Base-by-base conservation (phyloP, 805 yeast species). In the Cyberlindnera galapagoensis region DNA sequence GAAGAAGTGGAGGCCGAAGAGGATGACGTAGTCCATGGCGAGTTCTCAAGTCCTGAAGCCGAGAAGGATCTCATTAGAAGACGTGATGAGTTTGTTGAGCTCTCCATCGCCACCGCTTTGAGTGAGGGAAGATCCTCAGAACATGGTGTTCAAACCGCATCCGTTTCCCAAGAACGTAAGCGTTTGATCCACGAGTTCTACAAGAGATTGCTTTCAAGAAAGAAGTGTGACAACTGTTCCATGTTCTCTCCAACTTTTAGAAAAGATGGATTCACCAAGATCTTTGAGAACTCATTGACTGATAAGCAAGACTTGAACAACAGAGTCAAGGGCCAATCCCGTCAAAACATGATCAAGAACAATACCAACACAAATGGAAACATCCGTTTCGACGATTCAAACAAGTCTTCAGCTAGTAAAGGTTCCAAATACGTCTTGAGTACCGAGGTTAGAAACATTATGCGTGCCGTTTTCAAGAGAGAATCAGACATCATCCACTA, bases 171-270 rank as follows among this genome's bases (percentile, higher is more conserved):
- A 49, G 95, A 85, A 60, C 77, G 99, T 62, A 87, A 90, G 56
- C 56, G 54, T 9, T 59, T 76, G 35, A 67, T 86, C 43, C 80
- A 76, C 36, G 86, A 80, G 21, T 80, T 88, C 49, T 84, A 87
- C 65, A 74, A 73, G 48, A 73, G 73, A 47, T 59, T 88, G 30
- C 62, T 84, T 42, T 59, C 81, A 29, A 76, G 96, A 59, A 79
- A 87, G 35, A 83, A 79, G 59, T 92, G 99, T 72, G 95, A 85
- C 51, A 87, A 88, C 60, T 92, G 99, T 71, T 85, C 87, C 26
- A 84, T 88, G 95, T 84, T 68, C 58, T 86, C 96, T 27, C 97
- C 99, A 34, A 68, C 80, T 21, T 90, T 80, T 67, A 77, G 98
- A 63, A 90, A 88, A 51, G 99, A 92, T 56, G 98, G 98, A 1